A percentile compares a stretch with the other conserved stretches of the same genome.
Evolutionary conservation across 1,284 basidiomycete genomes (phyloP).

Genomic region (Melampsora americana): DNA sequence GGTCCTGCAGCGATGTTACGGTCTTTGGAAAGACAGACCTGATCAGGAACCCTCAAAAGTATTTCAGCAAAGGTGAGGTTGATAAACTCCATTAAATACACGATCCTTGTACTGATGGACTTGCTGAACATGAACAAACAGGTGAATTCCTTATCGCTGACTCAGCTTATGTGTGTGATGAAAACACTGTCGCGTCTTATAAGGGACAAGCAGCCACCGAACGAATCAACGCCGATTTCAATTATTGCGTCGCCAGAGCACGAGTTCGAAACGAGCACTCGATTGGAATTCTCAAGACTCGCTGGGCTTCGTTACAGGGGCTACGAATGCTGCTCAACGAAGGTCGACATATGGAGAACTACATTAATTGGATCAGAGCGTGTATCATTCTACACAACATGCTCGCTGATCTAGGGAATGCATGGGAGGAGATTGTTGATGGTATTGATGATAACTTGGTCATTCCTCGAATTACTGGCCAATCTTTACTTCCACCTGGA

Average conservation of each 20-base stretch:
- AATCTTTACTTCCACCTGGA: too few species aligned
- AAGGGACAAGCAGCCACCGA: background rate
- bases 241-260: background rate
- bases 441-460: too few species aligned
- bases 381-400: too few species aligned
- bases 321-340: too few species aligned
- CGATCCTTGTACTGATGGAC: too few species aligned
- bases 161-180: background rate
- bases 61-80: conserved; percentile 6
- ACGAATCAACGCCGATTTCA: background rate
- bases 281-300: too few species aligned
- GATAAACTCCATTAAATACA: too few species aligned
- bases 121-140: background rate
- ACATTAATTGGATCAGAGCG: too few species aligned
- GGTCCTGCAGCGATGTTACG: background rate
- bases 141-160: background rate
- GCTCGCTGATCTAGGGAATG: too few species aligned
- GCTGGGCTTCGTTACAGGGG: background rate
- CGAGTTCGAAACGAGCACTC: background rate
- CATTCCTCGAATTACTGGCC: too few species aligned
- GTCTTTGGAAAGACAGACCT: background rate
- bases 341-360: too few species aligned
- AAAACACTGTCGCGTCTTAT: background rate
- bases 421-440: too few species aligned
- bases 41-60: background rate